These are phyloP conservation scores for Pseudopediastrum boryanum DNA, from an alignment of 139 green algal species.

Conservation along the genomic window DNA sequence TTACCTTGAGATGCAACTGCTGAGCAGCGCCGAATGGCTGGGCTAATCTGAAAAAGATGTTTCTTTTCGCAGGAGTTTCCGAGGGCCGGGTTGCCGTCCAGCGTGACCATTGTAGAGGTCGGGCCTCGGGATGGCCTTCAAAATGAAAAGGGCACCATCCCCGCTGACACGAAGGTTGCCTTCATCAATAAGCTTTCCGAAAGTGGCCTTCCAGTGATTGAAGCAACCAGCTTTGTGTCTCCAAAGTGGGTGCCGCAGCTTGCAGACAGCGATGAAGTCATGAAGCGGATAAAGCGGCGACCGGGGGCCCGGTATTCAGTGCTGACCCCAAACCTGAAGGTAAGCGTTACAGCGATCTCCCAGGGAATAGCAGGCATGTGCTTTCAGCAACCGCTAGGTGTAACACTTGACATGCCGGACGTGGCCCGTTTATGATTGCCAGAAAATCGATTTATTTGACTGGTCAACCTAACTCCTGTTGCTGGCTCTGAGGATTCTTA, in stretches of 20 bases:
- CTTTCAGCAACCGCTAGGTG: no score
- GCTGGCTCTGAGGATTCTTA: no score
- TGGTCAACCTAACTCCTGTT: no score
- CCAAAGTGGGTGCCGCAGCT: conserved; percentile 93
- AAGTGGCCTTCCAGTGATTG: conserved; percentile 68
- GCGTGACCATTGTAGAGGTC: conserved; percentile 82
- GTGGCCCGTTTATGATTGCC: no score
- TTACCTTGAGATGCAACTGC: no score
- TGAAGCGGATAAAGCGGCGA: conserved; percentile 53
- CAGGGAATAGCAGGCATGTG: no score
- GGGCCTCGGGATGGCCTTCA: conserved; percentile 89
- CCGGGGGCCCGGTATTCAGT: conserved; percentile 75
- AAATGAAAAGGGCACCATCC: conserved; percentile 77
- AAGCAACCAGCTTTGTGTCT: conserved; percentile 90
- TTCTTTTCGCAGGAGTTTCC: no score
- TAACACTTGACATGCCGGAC: no score
- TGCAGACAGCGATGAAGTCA: conserved; percentile 79
- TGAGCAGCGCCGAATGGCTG: no score
- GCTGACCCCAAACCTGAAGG: conserved; percentile 88
- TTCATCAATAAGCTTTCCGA: conserved; percentile 67
- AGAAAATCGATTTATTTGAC: no score
- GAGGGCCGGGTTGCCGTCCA: conserved; percentile 48
- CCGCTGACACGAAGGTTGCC: conserved; percentile 60
- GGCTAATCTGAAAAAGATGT: no score
- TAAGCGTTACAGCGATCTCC: no score